Evolutionary conservation across 1,139 yeast species (phyloP).

Genomic region (Arxiozyma heterogenica): DNA sequence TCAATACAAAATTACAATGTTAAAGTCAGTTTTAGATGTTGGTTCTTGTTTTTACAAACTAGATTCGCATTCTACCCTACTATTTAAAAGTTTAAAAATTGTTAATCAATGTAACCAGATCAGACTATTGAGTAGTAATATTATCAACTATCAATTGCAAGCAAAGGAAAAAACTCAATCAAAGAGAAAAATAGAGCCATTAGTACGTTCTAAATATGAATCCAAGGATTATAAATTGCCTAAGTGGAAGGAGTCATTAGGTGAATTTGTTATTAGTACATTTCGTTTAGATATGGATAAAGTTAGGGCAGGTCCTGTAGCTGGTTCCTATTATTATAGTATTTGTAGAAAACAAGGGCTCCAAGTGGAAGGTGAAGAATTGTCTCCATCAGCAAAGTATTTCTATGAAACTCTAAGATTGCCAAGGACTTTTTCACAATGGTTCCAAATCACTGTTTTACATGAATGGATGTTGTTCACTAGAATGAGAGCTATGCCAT

Average conservation of each 20-base stretch:
- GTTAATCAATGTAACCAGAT: neutral
- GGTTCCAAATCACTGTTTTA: slow-evolving; percentile 85
- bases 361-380: slow-evolving; percentile 60
- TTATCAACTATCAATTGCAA: neutral
- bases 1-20: neutral
- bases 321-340: slow-evolving; percentile 79
- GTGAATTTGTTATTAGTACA: slow-evolving; percentile 57
- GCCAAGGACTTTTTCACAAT: slow-evolving; percentile 83
- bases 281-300: slow-evolving; percentile 85
- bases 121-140: neutral
- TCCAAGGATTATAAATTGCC: slow-evolving; percentile 51
- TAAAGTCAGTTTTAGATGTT: neutral
- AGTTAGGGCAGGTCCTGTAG: slow-evolving; percentile 87
- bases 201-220: slow-evolving; percentile 52
- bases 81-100: neutral
- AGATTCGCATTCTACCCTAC: neutral
- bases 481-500: slow-evolving; percentile 94
- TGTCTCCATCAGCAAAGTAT: slow-evolving; percentile 55
- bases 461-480: slow-evolving; percentile 92
- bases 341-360: slow-evolving; percentile 81
- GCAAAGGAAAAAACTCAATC: neutral
- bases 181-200: slow-evolving; percentile 8
- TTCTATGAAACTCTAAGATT: slow-evolving; percentile 73
- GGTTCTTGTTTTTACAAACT: neutral
- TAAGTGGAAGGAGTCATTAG: slow-evolving; percentile 59